Base-by-base conservation (phyloP, 148 eudicot genomes). In the Rhododendron simsii region DNA sequence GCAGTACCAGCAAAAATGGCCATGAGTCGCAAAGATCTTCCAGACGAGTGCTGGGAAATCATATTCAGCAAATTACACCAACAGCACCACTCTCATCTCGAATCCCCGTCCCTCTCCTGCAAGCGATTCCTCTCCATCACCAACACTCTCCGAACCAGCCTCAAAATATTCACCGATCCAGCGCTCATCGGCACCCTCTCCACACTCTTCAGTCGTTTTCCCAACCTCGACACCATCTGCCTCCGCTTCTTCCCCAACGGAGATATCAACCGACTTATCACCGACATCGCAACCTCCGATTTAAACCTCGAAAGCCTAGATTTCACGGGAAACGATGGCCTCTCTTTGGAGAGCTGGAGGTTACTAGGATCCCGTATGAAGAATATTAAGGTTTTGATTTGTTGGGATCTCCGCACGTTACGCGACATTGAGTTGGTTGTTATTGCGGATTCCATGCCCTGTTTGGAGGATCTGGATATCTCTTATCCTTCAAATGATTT, bases 11-110 rank as follows among this genome's bases (percentile, higher is more conserved):
- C 67, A 61, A 61, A 7, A 7, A 84, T 87, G 63, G 81, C 78
- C 57, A 30, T 12, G 37, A 23, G 59, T 13, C 53, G 76, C 75
- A 84, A 82, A 85, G 87, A 89, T 77, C 79, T 86, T 71, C 96
- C 96, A 44, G 94, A 91, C 75, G 96, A 94, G 86, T 92, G 92
- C 86, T 94, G 96, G 96, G 95, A 92, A 28, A 89, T 89, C 81
- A 94, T 93, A 20, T 82, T 92, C 47, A 86, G 92, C 71, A 44
- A 86, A 0, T 80, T 91, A 14, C 87, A 89, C 26, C 12, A 26
- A 30, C 76, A 4, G 8, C 89, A 89, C 39, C 93, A 90, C 87
- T 84, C 88, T 44, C 81, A 88, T 87, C 89, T 90, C 59, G 92
- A 91, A 88, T 84, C 94, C 33, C 47, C 91, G 35, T 91, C 96